These are phyloP conservation scores for Orbilia quercus DNA, from an alignment of 2,329 filamentous ascomycete genomes.

Conservation along the genomic window DNA sequence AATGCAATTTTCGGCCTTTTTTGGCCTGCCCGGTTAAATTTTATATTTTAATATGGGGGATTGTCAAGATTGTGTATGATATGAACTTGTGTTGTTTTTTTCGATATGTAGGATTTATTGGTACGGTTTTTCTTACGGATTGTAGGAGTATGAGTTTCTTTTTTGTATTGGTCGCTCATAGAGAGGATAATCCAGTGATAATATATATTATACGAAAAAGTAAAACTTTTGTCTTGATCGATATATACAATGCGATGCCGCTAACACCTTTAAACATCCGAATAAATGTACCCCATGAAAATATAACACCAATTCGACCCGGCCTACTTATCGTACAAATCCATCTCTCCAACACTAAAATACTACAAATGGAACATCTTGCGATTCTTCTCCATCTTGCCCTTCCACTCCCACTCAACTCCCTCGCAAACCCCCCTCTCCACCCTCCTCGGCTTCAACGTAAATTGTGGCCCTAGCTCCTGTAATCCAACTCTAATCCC, in stretches of 20 bases:
- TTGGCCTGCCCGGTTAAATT: neutral
- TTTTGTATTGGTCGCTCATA: too few relatives aligned
- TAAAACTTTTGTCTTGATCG: neutral
- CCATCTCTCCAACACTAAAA: neutral
- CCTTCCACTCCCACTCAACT: slow-evolving; percentile 96
- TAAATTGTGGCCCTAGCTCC: slow-evolving; percentile 85
- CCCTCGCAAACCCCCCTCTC: slow-evolving; percentile 87
- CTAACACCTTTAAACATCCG: neutral
- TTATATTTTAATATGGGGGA: slow-evolving; percentile 4
- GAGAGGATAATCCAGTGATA: neutral
- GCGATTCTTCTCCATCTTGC: slow-evolving; percentile 90
- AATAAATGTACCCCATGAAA: neutral
- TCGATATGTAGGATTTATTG: neutral
- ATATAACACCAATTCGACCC: slow-evolving; percentile 14
- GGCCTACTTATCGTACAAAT: slow-evolving; percentile 4
- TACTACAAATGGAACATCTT: slow-evolving; percentile 90
- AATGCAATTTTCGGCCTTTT: neutral
- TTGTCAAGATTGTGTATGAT: slow-evolving; percentile 30
- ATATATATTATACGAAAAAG: neutral
- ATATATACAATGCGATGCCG: neutral
- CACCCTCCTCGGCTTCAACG: slow-evolving; percentile 86
- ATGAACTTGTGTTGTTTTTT: slow-evolving; percentile 2
- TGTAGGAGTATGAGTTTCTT: neutral
- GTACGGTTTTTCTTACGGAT: too few relatives aligned
- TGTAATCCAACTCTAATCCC: slow-evolving; percentile 87